Percentiles rank a stretch among this genome's conserved stretches.
Evolutionary conservation across 2,329 filamentous ascomycete genomes (phyloP).

Genomic region (Cryphonectria nitschkei): DNA sequence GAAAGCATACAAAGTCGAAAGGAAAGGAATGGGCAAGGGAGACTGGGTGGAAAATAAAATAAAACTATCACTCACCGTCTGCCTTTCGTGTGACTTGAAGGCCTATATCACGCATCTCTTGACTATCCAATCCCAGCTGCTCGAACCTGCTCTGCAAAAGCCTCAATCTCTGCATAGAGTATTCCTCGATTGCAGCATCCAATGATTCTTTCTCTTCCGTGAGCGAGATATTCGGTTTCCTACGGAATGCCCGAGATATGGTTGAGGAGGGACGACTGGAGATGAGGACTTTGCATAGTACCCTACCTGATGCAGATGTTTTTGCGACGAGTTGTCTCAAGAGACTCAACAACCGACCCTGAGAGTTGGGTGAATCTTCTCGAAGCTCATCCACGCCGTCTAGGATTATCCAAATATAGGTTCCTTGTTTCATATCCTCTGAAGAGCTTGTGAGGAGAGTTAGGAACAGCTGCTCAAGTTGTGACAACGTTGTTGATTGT

Average conservation of each 20-base stretch:
- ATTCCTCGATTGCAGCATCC: constrained; percentile 31
- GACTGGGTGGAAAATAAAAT: background rate
- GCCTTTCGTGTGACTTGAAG: constrained; percentile 32
- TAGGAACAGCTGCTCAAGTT: constrained; percentile 34
- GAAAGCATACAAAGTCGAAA: background rate
- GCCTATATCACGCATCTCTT: constrained; percentile 31
- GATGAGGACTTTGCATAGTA: constrained; percentile 35
- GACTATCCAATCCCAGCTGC: constrained; percentile 28
- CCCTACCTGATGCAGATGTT: constrained; percentile 13
- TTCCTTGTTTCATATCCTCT: constrained; percentile 5
- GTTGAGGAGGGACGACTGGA: constrained; percentile 32
- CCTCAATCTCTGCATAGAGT: constrained; percentile 29
- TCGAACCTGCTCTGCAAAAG: constrained; percentile 20
- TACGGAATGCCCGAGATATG: constrained; percentile 24
- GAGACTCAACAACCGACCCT: constrained; percentile 25
- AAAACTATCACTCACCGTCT: constrained; percentile 33
- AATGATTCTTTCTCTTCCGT: constrained; percentile 34
- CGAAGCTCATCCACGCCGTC: constrained; percentile 35
- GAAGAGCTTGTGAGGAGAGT: constrained; percentile 28
- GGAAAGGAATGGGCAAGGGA: too few relatives aligned
- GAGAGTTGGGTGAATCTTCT: constrained; percentile 32
- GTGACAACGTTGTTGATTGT: constrained; percentile 25
- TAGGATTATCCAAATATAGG: constrained; percentile 36
- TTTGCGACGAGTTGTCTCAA: constrained; percentile 29
- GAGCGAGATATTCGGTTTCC: constrained; percentile 33